Conservation (phyloP, 2,329 filamentous ascomycete species). For the Pseudopithomyces chartarum region DNA sequence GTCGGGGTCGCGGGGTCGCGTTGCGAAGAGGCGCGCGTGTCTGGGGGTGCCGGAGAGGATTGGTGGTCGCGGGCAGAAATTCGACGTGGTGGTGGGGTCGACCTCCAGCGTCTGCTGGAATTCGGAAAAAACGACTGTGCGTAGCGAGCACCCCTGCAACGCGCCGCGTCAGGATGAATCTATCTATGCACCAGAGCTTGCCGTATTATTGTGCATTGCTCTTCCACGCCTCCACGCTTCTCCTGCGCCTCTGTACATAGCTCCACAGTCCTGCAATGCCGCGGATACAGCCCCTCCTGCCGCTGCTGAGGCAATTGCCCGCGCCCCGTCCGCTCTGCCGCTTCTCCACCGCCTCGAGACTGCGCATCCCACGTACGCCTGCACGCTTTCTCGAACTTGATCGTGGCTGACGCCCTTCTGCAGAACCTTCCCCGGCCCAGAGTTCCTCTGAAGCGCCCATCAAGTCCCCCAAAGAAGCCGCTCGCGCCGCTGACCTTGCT, state of each 20-base stretch:
- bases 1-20: background rate
- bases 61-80: constrained; percentile 21
- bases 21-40: constrained; percentile 15
- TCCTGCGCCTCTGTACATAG: background rate
- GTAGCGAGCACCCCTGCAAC: constrained; percentile 40
- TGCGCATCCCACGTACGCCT: constrained; percentile 33
- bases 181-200: constrained; percentile 20
- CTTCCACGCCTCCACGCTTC: background rate
- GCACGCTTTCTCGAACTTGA: background rate
- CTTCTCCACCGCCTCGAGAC: constrained; percentile 44
- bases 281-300: constrained; percentile 39
- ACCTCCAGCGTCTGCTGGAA: background rate
- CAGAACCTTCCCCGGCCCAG: constrained; percentile 21
- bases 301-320: constrained; percentile 48
- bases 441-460: constrained; percentile 7
- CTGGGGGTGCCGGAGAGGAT: constrained; percentile 17
- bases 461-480: constrained; percentile 27
- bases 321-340: constrained; percentile 47
- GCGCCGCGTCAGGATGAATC: constrained; percentile 19
- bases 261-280: constrained; percentile 33
- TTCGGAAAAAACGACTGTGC: constrained; percentile 42
- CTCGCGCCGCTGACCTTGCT: constrained; percentile 37
- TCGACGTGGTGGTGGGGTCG: constrained; percentile 14
- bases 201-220: constrained; percentile 13
- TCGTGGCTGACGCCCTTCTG: constrained; percentile 1